Base-by-base conservation (phyloP, 805 yeast genomes). In the Nakazawaea ishiwadae region DNA sequence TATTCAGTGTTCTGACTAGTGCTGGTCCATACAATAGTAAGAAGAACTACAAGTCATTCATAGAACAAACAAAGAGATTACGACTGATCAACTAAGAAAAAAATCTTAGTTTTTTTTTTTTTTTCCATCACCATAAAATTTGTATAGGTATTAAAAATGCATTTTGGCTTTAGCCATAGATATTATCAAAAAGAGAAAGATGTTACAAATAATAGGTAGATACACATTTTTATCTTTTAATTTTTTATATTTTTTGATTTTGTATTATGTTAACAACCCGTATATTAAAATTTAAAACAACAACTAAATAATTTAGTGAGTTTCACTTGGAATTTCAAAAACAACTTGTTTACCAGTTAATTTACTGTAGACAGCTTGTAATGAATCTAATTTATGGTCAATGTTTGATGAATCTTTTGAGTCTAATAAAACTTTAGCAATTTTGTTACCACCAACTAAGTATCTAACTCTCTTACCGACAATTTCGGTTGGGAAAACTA, bases 311-410 rank as follows among this genome's bases (percentile, higher is more conserved):
- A 60, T 49, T 66, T 69, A 70, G 61, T 61, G 60, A 62, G 66
- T 65, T 57, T 71, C 73, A 53, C 65, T 61, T 71, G 87, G 86
- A 64, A 91, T 86, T 84, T 91, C 98, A 69, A 91, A 91, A 63
- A 89, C 93, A 76, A 93, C 96, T 76, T 90, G 95, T 84, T 93
- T 91, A 78, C 99, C 99, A 66, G 99, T 91, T 75, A 91, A 87
- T 81, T 91, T 91, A 77, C 76, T 76, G 95, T 91, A 91, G 67
- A 91, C 90, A 60, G 96, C 84, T 81, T 91, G 96, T 96, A 91
- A 93, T 59, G 98, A 88, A 73, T 91, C 98, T 71, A 91, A 84
- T 81, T 93, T 93, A 89, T 93, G 88, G 77, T 91, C 98, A 65
- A 93, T 90, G 67, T 88, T 80, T 63, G 89, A 82, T 59, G 95